Conservation (phyloP, 2,329 filamentous ascomycete species). For the Orbilia quercus region DNA sequence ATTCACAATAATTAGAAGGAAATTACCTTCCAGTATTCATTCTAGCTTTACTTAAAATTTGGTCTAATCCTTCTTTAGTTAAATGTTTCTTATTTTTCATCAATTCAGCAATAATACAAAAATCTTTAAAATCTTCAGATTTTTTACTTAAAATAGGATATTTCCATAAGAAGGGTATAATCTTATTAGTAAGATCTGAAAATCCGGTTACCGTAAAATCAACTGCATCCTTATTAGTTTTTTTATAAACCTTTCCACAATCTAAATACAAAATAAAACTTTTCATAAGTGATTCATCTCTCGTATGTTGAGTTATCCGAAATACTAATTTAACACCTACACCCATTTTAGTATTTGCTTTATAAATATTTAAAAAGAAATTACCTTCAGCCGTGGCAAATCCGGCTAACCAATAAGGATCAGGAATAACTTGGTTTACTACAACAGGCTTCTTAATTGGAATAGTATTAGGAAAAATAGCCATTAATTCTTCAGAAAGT, state of each 20-base stretch:
- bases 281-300: conserved; percentile 37
- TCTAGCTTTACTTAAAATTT: conserved; percentile 46
- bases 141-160: conserved; percentile 25
- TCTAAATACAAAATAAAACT: conserved; percentile 35
- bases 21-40: conserved; percentile 55
- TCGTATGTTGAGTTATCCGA: conserved; percentile 38
- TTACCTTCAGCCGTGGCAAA: conserved; percentile 23
- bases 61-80: conserved; percentile 52
- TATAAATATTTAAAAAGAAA: conserved; percentile 38
- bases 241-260: conserved; percentile 21
- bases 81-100: conserved; percentile 53
- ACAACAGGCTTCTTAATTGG: not conserved
- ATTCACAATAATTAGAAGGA: too few relatives aligned
- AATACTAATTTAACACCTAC: conserved; percentile 26
- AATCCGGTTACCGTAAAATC: conserved; percentile 35
- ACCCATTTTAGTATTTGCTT: conserved; percentile 36
- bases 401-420: conserved; percentile 41
- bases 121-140: conserved; percentile 46
- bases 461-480: conserved; percentile 20
- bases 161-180: conserved; percentile 37
- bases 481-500: conserved; percentile 7
- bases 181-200: conserved; percentile 24
- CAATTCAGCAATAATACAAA: conserved; percentile 19
- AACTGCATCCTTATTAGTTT: conserved; percentile 9
- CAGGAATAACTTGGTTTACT: conserved; percentile 2